phyloP scores from a whole-genome alignment of 768 basidiomycete species.

The Tricholoma hemisulphureum region DNA sequence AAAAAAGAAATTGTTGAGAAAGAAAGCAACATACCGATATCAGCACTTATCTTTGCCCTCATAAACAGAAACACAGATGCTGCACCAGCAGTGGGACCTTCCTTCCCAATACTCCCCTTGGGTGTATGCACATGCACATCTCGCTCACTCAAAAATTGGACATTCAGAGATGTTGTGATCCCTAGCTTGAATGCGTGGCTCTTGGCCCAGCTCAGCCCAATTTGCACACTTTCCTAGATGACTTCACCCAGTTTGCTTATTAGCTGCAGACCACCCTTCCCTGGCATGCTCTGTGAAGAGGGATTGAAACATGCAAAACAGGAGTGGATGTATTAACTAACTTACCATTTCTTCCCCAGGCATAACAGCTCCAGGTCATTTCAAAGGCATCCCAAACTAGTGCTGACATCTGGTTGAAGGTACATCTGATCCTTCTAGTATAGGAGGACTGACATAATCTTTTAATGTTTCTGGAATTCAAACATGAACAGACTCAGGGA shows the following conservation, averaged over 20 bases:
- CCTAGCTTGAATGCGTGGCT: conserved; percentile 86
- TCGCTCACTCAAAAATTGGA: conserved; percentile 78
- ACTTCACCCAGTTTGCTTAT: conserved; percentile 99
- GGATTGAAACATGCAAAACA: background rate
- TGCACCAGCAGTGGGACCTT: conserved; percentile 94
- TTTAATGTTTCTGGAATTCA: conserved; percentile 85
- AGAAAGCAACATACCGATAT: conserved; percentile 66
- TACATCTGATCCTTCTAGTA: conserved; percentile 97
- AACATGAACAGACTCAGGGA: conserved; percentile 78
- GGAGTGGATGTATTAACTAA: conserved; percentile 11
- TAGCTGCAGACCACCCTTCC: conserved; percentile 86
- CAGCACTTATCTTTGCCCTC: conserved; percentile 75
- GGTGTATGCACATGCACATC: conserved; percentile 98
- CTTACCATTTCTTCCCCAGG: conserved; percentile 90
- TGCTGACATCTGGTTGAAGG: conserved; percentile 77
- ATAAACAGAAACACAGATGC: conserved; percentile 93
- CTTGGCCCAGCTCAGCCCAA: conserved; percentile 92
- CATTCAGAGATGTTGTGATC: conserved; percentile 67
- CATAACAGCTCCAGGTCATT: conserved; percentile 96
- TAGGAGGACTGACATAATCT: conserved; percentile 93
- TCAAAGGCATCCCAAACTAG: conserved; percentile 92
- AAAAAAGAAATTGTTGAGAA: background rate
- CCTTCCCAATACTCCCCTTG: conserved; percentile 89
- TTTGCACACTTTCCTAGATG: conserved; percentile 94
- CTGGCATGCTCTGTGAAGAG: conserved; percentile 80